Conservation (phyloP, 768 basidiomycete species). For the Fomitopsis pulvina region DNA sequence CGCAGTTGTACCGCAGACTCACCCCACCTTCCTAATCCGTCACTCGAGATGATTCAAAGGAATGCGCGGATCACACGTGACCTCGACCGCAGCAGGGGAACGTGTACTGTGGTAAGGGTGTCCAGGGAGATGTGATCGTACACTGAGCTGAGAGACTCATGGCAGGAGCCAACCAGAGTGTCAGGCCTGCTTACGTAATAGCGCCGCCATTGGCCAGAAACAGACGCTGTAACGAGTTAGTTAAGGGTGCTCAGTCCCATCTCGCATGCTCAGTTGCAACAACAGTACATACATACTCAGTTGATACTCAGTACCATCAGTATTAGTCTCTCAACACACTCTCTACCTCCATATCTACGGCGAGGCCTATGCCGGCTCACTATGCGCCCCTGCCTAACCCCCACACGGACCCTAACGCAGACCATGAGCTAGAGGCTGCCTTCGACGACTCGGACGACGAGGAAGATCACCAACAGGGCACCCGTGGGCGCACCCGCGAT, state of each 20-base stretch:
- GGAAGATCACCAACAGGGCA: constrained; percentile 24
- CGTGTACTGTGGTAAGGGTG: too few relatives aligned
- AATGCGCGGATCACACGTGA: too few relatives aligned
- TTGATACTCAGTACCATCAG: neutral
- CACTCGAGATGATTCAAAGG: too few relatives aligned
- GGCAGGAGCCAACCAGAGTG: neutral
- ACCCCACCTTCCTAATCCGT: too few relatives aligned
- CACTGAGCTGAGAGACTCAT: neutral
- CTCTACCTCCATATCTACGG: neutral
- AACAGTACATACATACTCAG: neutral
- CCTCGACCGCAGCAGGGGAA: too few relatives aligned
- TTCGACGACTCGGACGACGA: constrained; percentile 74
- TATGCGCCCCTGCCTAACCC: constrained; percentile 67
- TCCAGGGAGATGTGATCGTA: too few relatives aligned
- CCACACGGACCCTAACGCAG: constrained; percentile 38
- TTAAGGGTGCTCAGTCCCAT: neutral
- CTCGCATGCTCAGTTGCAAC: neutral
- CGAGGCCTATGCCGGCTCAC: constrained; percentile 35
- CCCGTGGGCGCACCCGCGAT: constrained; percentile 26
- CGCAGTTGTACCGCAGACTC: too few relatives aligned
- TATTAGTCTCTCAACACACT: neutral
- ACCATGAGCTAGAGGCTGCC: constrained; percentile 77
- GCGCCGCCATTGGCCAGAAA: neutral
- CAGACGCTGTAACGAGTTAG: neutral
- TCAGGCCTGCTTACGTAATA: neutral